Base-by-base conservation (phyloP, 345 rosid genomes). In the Eucalyptus sp. region DNA sequence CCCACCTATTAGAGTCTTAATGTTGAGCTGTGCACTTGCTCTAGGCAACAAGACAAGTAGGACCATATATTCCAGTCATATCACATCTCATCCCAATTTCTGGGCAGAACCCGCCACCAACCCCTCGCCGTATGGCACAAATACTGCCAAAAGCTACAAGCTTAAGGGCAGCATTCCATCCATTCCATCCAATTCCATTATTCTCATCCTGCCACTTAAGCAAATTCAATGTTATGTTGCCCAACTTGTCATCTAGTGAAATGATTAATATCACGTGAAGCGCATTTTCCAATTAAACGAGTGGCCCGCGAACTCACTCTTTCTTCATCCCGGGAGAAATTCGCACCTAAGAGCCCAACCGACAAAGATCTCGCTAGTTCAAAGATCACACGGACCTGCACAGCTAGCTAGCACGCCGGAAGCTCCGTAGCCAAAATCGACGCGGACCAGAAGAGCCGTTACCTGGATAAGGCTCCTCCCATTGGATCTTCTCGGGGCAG, bases 391-490 rank as follows among this genome's bases (percentile, higher is more conserved):
- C 5, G 41, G 76, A 66, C 41, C 76, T 66, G 76, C 76, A 66
- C 10, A 66, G 41, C 76, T 66, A 64, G 71, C 71, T 29, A 64
- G 37, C 37, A 64, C 37, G 25, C 18, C 41, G 41, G 41, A 85
- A 22, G 51, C 50, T 37, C 89, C 29, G 5, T 0, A 43, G 43
- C 5, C 52, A 16, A 81, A 81, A 15, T 4, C 0, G 58, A 50
- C 24, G 13, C 43, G 31, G 14, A 80, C 44, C 44, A 66, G 25
- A 86, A 71, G 86, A 90, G 60, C 48, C 48, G 90, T 88, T 91
- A 95, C 95, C 95, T 91, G 85, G 90, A 94, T 90, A 80, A 90
- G 89, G 89, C 88, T 91, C 33, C 58, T 91, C 92, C 88, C 89
- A 86, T 11, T 50, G 87, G 25, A 87, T 80, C 86, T 71, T 81